Base-by-base conservation (phyloP, 176 grass and related monocot genomes). In the Raddia guianensis region DNA sequence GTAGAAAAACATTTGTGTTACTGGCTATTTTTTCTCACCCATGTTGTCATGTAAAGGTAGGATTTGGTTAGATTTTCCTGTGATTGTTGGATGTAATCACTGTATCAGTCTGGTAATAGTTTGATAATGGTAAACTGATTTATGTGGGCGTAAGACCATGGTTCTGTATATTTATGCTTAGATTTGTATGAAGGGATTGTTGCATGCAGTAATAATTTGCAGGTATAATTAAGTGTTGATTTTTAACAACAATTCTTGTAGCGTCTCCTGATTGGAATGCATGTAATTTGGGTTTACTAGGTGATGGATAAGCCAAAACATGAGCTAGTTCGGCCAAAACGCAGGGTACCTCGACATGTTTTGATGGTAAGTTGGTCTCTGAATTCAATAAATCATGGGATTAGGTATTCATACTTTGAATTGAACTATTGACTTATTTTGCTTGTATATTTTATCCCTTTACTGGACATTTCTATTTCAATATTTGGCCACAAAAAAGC, bases 61-160 rank as follows among this genome's bases (percentile, higher is more conserved):
- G 6, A 16, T 27, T 64, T 70, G 14, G 7, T 56, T 60, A 16
- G 45, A 37, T 68, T 86, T 69, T 75, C 5, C 45, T 76, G 14
- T 46, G 21, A 48, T 56, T 21, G 15, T 82, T 62, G 7, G 40
- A 61, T 77, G 21, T 0, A 76, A 49, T 48, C 8, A 61, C 47
- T 34, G 7, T 12, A 1, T 70, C 49, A 14, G 43, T 60, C 61
- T 81, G 67, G 10, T 73, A 53, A 27, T 79, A 14, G 43, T 60
- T 61, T 81, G 67, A 6, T 73, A 53, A 27, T 79, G n/a, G 15
- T 70, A 48, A 16, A 61, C 10, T 48, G 55, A 33, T 49, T 80
- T 9, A 5, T 81, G 67, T 71, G 54, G 35, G 55, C 3, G 0
- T 40, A 49, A n/a, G 48, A 51, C 18, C 2, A 66, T 7, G 10